These are phyloP conservation scores for Beta corolliflora DNA, from an alignment of 179 eudicot genomes.

Conservation along the genomic window DNA sequence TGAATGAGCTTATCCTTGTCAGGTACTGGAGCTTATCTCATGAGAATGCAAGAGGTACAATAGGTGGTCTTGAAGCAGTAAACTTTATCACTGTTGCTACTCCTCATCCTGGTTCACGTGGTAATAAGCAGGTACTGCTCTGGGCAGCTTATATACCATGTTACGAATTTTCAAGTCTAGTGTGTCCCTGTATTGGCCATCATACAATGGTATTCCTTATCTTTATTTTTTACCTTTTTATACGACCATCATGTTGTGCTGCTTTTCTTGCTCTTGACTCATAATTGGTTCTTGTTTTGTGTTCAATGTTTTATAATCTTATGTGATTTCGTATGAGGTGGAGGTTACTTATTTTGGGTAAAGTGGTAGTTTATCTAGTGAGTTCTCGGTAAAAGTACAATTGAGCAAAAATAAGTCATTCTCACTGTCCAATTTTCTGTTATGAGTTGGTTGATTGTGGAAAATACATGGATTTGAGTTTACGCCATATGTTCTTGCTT, in stretches of 20 bases:
- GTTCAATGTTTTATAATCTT: background rate
- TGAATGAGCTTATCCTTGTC: conserved; percentile 31
- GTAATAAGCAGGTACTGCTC: conserved; percentile 73
- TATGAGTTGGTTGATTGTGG: background rate
- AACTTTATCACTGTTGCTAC: conserved; percentile 94
- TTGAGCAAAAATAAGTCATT: background rate
- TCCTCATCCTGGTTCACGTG: conserved; percentile 99
- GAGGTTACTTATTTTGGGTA: background rate
- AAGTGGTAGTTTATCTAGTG: background rate
- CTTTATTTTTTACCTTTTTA: background rate
- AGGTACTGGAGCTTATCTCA: conserved; percentile 70
- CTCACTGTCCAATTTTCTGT: background rate
- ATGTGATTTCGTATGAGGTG: background rate
- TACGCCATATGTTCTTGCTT: background rate
- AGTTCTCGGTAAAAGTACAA: background rate
- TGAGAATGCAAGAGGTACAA: conserved; percentile 61
- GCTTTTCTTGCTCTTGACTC: background rate
- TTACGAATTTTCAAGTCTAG: background rate
- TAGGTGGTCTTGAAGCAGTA: conserved; percentile 80
- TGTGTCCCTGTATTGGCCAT: background rate
- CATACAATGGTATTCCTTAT: background rate
- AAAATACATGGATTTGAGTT: background rate
- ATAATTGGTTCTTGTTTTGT: background rate
- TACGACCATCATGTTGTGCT: background rate
- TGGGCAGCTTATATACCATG: background rate